Conservation (phyloP, 2,329 filamentous ascomycete species). For the Biscogniauxia sp. region DNA sequence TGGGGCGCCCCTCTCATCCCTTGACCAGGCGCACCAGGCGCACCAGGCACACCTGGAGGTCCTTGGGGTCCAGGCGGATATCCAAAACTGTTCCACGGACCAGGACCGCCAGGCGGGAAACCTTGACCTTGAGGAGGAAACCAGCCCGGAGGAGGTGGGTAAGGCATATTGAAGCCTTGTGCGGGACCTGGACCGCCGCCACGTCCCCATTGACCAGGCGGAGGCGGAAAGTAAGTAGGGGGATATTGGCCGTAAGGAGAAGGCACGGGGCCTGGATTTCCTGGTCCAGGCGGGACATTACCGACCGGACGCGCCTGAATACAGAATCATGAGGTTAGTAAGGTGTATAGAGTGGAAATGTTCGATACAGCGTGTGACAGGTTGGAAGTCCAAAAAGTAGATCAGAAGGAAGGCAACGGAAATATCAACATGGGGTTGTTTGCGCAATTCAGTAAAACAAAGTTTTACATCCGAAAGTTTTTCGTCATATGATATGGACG, state of each 20-base stretch:
- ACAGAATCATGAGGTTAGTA: conserved; percentile 27
- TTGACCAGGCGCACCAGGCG: conserved; percentile 35
- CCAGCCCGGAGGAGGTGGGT: conserved; percentile 75
- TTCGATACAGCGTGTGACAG: background rate
- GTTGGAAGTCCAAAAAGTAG: conserved; percentile 24
- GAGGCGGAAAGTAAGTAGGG: conserved; percentile 51
- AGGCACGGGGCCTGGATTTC: conserved; percentile 30
- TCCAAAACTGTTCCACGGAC: conserved; percentile 55
- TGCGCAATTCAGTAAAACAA: conserved; percentile 87
- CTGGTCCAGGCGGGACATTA: conserved; percentile 23
- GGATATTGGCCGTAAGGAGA: conserved; percentile 44
- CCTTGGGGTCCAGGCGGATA: conserved; percentile 58
- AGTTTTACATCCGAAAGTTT: conserved; percentile 91
- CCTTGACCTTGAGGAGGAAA: conserved; percentile 74
- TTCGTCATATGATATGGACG: conserved; percentile 70
- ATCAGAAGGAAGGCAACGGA: conserved; percentile 99
- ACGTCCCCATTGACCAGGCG: conserved; percentile 54
- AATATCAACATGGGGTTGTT: conserved; percentile 88
- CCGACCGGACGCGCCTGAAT: conserved; percentile 36
- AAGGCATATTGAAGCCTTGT: conserved; percentile 72
- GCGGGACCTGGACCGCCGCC: conserved; percentile 52
- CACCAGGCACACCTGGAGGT: conserved; percentile 40
- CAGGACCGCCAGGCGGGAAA: conserved; percentile 66
- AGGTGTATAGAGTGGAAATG: conserved; percentile 9
- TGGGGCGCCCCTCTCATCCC: conserved; percentile 34